Percentiles rank a stretch among this genome's conserved stretches.
Conservation (phyloP, 208 protist species). For the Vickermania ingenoplastis region DNA sequence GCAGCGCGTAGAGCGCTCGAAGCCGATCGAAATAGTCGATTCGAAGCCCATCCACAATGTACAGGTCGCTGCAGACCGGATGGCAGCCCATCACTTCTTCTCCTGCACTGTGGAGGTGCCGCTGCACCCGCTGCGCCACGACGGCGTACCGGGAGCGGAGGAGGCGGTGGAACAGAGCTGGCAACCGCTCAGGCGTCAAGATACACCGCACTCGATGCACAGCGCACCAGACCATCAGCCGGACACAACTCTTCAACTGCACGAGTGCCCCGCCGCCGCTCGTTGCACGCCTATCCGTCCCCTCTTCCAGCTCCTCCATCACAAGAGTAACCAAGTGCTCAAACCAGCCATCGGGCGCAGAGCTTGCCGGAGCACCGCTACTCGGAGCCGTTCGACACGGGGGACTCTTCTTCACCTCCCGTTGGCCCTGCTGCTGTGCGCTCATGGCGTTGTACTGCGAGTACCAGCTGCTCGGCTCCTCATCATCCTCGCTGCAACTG, state of each 20-base stretch:
- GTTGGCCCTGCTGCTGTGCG: not conserved
- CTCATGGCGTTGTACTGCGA: not conserved
- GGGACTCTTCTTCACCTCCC: not conserved
- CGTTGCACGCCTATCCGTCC: too few relatives aligned
- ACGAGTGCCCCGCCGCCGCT: not conserved
- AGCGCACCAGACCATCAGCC: not conserved
- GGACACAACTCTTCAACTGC: not conserved
- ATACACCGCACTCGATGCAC: constrained; percentile 21
- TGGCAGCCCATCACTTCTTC: not conserved
- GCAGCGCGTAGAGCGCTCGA: not conserved
- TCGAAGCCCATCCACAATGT: constrained; percentile 18
- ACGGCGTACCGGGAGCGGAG: constrained; percentile 1
- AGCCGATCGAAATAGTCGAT: constrained; percentile 12
- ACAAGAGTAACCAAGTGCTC: not conserved
- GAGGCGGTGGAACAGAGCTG: constrained; percentile 28
- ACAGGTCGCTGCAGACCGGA: constrained; percentile 2
- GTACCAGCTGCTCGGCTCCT: not conserved
- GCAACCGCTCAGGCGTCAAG: constrained; percentile 40
- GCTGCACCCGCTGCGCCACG: not conserved
- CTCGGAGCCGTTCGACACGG: too few relatives aligned
- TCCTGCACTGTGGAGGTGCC: too few relatives aligned
- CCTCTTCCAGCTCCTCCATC: too few relatives aligned
- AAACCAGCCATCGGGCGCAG: too few relatives aligned
- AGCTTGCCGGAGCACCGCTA: too few relatives aligned
- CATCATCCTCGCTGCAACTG: not conserved